Conservation (phyloP, 202 grass and related monocot species). For the Eragrostis tef region DNA sequence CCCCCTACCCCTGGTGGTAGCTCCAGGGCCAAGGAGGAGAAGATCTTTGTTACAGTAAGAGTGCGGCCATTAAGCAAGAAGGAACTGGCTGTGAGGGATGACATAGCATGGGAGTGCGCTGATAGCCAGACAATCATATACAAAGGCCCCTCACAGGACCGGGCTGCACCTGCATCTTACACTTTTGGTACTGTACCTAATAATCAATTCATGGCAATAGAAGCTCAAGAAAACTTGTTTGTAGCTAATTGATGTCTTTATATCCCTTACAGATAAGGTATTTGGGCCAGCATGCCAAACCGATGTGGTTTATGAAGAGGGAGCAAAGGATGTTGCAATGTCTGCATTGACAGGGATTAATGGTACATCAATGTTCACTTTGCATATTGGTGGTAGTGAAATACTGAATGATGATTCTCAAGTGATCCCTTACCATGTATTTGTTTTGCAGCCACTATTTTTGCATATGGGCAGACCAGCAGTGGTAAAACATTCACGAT, state of each 20-base stretch:
- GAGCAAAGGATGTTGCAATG: conserved; percentile 84
- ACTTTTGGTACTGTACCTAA: conserved; percentile 69
- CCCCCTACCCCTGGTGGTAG: conserved; percentile 64
- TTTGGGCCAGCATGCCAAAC: conserved; percentile 53
- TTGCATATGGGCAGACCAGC: conserved; percentile 97
- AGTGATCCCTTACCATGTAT: conserved; percentile 13
- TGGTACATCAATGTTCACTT: conserved; percentile 47
- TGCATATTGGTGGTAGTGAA: not conserved
- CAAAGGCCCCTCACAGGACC: conserved; percentile 60
- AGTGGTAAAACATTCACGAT: conserved; percentile 99
- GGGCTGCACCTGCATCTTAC: conserved; percentile 68
- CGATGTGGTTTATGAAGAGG: conserved; percentile 81
- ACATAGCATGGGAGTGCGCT: conserved; percentile 71
- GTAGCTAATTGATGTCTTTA: conserved; percentile 17
- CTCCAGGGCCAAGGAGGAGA: conserved; percentile 85
- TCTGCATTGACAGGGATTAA: conserved; percentile 65
- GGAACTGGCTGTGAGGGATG: conserved; percentile 64
- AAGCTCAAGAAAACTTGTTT: conserved; percentile 37
- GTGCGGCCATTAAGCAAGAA: conserved; percentile 86
- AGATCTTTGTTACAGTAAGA: conserved; percentile 97
- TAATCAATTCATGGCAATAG: conserved; percentile 23
- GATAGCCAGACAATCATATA: conserved; percentile 75
- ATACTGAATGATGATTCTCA: not conserved
- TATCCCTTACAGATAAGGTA: conserved; percentile 56
- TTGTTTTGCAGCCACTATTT: conserved; percentile 70